Conservation (phyloP, 495 filamentous ascomycete genomes). For the Penicillium ochrochloron region DNA sequence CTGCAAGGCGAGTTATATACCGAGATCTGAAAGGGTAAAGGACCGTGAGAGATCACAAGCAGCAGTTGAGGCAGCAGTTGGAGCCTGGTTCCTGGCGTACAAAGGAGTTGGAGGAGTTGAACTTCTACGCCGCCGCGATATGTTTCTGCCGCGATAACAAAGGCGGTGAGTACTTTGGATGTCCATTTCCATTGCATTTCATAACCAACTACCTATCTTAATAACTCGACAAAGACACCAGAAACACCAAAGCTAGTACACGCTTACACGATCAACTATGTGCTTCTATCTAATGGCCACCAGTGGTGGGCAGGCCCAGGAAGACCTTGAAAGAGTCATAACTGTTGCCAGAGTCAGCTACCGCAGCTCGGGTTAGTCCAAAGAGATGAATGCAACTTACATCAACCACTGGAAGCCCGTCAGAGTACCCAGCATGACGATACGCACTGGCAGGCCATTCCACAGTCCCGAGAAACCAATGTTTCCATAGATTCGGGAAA, state of each 20-base stretch:
- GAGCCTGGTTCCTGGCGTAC: constrained; percentile 7
- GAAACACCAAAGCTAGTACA: constrained; percentile 5
- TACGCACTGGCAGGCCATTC: constrained; percentile 70
- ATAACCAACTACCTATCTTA: background rate
- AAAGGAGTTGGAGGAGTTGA: constrained; percentile 18
- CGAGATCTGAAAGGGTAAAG: background rate
- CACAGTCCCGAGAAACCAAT: constrained; percentile 72
- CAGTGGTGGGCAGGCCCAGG: constrained; percentile 69
- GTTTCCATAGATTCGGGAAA: constrained; percentile 70
- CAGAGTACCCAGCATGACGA: constrained; percentile 67
- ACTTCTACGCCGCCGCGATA: constrained; percentile 14
- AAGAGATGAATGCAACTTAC: constrained; percentile 35
- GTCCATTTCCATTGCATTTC: background rate
- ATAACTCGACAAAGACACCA: background rate
- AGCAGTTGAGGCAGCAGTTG: background rate
- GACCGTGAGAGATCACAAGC: background rate
- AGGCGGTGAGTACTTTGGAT: constrained; percentile 24
- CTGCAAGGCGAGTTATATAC: background rate
- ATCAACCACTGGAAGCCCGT: constrained; percentile 80
- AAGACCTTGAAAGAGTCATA: constrained; percentile 81
- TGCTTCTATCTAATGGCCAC: constrained; percentile 52
- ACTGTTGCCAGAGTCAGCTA: constrained; percentile 24
- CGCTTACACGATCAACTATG: constrained; percentile 1
- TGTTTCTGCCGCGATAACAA: constrained; percentile 37
- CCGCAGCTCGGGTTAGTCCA: background rate